Base-by-base conservation (phyloP, 164 flowering plant genomes). In the Vitis vinifera region DNA sequence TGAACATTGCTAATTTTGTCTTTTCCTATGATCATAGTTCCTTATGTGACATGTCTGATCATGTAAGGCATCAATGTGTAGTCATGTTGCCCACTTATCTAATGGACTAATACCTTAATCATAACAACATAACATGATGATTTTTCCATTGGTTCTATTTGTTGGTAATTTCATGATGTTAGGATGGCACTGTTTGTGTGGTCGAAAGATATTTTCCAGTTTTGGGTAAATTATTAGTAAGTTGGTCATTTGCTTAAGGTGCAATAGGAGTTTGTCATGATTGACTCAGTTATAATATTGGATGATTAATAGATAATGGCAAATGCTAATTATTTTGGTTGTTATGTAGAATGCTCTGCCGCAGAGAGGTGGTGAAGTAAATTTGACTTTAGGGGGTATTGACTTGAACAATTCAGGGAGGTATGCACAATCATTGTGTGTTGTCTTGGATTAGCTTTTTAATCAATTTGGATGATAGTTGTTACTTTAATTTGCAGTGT, bases 381-480 rank as follows among this genome's bases (percentile, higher is more conserved):
- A 96, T 84, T 68, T 93, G 68, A 96, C 99, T 51, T 79, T 96
- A 74, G 99, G 99, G 17, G 99, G 99, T 16, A 96, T 96, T 78
- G 99, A 93, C 80, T 82, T 96, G 79, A 96, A 96, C 73, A 96
- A 92, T 81, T 96, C 99, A 3, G 98, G 99, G 67, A 96, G 98
- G 99, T 96, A 87, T 37, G 75, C 7, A 9, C 70, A 10, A 15
- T 60, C 37, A 51, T 44, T 49, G 8, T 51, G n/a, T 63, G 16
- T 73, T 55, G 58, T 51, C 16, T 62, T 55, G 44, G 17, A 44
- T 8, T 55, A 55, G 52, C 23, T 29, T 19, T 72, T 55, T 51
- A 30, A 64, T 31, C 47, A 69, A 12, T 56, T 55, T 67, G 64
- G 62, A 56, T 70, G 50, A 77, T 47, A 10, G 13, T 51, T 52